Conservation (phyloP, 2,329 filamentous ascomycete species). For the Botrytis tulipae region DNA sequence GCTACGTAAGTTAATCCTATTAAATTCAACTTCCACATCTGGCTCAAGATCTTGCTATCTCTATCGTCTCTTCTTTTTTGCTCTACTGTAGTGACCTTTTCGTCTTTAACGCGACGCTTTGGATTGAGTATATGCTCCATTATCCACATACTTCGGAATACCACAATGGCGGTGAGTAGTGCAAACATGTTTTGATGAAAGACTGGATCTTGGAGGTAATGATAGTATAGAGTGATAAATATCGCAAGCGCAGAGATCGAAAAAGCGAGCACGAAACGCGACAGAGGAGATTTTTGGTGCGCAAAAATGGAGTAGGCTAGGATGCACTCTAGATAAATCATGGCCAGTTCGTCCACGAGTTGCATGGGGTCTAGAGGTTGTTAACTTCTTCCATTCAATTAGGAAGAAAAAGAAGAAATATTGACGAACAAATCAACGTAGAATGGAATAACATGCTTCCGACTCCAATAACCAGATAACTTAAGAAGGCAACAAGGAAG, state of each 20-base stretch:
- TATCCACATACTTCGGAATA: constrained; percentile 6
- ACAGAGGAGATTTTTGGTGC: not conserved
- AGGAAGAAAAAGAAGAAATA: not conserved
- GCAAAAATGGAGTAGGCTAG: not conserved
- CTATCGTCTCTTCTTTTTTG: not conserved
- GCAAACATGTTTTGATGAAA: constrained; percentile 14
- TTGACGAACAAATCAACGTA: not conserved
- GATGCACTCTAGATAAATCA: constrained; percentile 2
- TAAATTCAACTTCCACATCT: not conserved
- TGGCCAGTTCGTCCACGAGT: constrained; percentile 1
- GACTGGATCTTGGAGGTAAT: not conserved
- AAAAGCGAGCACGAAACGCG: not conserved
- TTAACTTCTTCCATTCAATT: not conserved
- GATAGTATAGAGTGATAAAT: constrained; percentile 5
- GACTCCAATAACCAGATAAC: not conserved
- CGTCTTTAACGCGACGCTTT: not conserved
- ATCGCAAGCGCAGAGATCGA: not conserved
- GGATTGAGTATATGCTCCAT: not conserved
- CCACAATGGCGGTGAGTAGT: not conserved
- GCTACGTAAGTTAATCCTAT: not conserved
- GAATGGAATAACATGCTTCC: constrained; percentile 10
- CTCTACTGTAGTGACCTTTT: not conserved
- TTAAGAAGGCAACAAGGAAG: not conserved
- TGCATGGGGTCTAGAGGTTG: not conserved
- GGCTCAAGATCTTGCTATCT: not conserved